Evolutionary conservation across 2,329 filamentous ascomycete genomes (phyloP), one percentile per base, ranked within the genome.

Genomic region (Beauveria brongniartii): DNA sequence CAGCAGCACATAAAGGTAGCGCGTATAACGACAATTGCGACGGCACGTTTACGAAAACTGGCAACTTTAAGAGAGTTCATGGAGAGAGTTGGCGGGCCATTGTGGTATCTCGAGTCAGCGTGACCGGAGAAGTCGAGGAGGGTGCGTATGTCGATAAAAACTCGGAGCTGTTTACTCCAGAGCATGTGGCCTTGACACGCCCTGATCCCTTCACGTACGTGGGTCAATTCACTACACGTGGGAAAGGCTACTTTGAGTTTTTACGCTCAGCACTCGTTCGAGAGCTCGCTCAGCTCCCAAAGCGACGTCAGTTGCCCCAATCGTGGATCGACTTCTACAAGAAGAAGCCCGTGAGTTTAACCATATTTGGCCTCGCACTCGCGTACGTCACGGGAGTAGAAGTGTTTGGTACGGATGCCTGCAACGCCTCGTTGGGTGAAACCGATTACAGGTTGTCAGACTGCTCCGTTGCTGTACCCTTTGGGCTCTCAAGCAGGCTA

Each of bases 1-100:
- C 48, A 3, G 22, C 56, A 1, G 26, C 30, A 0, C 70, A 72
- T 34, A 60, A 58, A 24, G 55, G 40, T 44, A 51, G 6, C 16
- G 62, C 62, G 3, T 66, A 71, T 51, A 73, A 73, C 37, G 72
- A 74, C 58, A 73, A 73, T 50, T 57, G 63, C 12, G 71, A 73
- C n/a, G 72, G 72, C 1, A 73, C 70, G 0, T 57, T 74, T n/a
- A 67, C 69, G 2, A 37, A 65, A 4, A 46, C 71, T 3, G 60
- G 62, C 20, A 8, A n/a, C 14, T 67, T 64, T 16, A 41, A 44
- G 14, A 62, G 50, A 48, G 44, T 24, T 16, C 26, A 6, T 3
- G 46, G 44, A 5, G 34, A 51, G n/a, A 37, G 20, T 16, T 40
- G 50, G 26, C 62, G 61, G 10, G 62, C 64, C 1, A 64, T 69